Percentiles rank a stretch among this genome's conserved stretches.
Evolutionary conservation across 2,329 filamentous ascomycete species (phyloP).

Genomic region (Pseudodiploospora longispora): DNA sequence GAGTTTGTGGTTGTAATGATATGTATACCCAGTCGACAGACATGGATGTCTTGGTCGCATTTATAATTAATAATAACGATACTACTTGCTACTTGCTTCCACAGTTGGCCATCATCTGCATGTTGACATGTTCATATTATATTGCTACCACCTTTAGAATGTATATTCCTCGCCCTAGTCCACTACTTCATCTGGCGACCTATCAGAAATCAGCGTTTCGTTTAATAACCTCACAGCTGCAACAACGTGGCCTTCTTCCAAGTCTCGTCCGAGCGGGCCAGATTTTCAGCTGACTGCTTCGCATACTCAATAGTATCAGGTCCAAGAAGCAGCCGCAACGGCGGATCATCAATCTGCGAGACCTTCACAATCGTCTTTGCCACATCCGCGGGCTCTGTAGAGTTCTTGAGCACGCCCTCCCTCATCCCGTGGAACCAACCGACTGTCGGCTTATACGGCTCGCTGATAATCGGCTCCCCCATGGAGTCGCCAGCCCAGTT

Average conservation of each 20-base stretch:
- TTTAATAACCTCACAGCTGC: not conserved
- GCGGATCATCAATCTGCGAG: conserved; percentile 18
- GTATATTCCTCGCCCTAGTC: no score
- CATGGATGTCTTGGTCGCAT: no score
- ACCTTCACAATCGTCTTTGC: conserved; percentile 21
- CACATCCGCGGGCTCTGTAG: conserved; percentile 15
- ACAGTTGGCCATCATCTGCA: no score
- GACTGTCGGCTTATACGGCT: conserved; percentile 28
- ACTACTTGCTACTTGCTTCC: no score
- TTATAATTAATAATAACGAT: no score
- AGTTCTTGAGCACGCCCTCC: conserved; percentile 4
- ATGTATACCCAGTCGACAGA: no score
- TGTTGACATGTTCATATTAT: no score
- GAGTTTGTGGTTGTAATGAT: not conserved
- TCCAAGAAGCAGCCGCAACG: conserved; percentile 24
- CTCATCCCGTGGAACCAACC: conserved; percentile 15
- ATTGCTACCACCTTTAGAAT: no score
- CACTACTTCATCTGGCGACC: no score
- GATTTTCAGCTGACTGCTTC: conserved; percentile 9
- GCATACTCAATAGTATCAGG: conserved; percentile 18
- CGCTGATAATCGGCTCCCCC: conserved; percentile 21
- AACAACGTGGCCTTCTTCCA: conserved; percentile 15
- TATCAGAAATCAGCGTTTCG: no score
- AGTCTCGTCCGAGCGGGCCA: conserved; percentile 22
- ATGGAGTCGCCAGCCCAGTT: conserved; percentile 25